Conservation (phyloP, 1,284 basidiomycete species). For the Fomitiporia mediterranea region DNA sequence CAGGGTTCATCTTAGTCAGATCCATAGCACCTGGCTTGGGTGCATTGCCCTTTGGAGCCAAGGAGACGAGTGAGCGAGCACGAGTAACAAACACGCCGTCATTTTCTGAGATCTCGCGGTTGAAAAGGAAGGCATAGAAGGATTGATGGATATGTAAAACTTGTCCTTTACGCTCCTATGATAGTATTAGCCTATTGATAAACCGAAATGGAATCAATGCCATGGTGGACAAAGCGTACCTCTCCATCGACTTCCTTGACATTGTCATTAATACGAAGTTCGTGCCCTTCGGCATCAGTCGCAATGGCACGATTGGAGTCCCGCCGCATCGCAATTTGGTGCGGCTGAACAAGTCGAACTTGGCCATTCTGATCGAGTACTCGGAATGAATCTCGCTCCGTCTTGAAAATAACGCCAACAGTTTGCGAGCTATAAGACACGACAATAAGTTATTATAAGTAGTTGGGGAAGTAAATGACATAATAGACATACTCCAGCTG, state of each 20-base stretch:
- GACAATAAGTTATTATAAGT: not conserved
- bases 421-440: constrained; percentile 74
- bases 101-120: constrained; percentile 87
- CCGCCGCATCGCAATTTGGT: constrained; percentile 90
- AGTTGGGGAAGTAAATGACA: not conserved
- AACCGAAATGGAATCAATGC: not conserved
- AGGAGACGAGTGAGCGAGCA: constrained; percentile 70
- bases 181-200: constrained; percentile 8
- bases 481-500: constrained; percentile 82
- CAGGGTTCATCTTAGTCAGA: constrained; percentile 96
- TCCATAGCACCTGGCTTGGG: constrained; percentile 65
- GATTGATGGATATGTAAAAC: constrained; percentile 96
- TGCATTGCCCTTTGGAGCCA: constrained; percentile 79
- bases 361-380: constrained; percentile 94
- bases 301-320: constrained; percentile 85
- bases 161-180: constrained; percentile 80
- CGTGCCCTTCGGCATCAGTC: constrained; percentile 85
- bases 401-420: constrained; percentile 96
- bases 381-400: constrained; percentile 92
- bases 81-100: constrained; percentile 93
- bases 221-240: constrained; percentile 36
- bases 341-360: constrained; percentile 85
- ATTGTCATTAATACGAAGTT: constrained; percentile 81
- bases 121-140: constrained; percentile 91
- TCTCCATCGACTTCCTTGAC: constrained; percentile 93